Evolutionary conservation across 2,329 filamentous ascomycete species (phyloP).

Genomic region (Ceratocystis ficicola): DNA sequence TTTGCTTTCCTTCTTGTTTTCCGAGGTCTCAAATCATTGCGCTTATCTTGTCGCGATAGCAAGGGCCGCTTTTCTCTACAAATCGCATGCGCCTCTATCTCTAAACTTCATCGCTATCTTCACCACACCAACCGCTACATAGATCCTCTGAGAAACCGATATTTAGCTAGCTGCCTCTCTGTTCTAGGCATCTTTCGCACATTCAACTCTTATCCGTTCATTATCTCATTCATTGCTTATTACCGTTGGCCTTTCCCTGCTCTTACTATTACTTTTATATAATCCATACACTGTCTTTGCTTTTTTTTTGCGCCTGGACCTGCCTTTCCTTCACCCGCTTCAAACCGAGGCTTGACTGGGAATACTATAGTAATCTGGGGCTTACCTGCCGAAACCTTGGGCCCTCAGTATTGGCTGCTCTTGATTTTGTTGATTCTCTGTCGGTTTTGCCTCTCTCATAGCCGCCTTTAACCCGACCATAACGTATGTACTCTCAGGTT

Average conservation of each 20-base stretch:
- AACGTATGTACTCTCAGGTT: background rate
- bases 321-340: conserved; percentile 21
- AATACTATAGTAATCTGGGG: background rate
- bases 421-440: background rate
- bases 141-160: background rate
- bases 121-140: background rate
- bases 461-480: background rate
- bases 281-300: background rate
- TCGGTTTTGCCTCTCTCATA: background rate
- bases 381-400: background rate
- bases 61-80: background rate
- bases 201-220: background rate
- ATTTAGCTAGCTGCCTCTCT: background rate
- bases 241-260: background rate
- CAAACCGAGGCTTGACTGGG: conserved; percentile 19
- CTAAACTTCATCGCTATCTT: background rate
- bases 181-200: background rate
- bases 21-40: background rate
- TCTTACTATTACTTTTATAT: conserved; percentile 7
- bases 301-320: conserved; percentile 15
- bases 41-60: background rate
- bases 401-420: background rate
- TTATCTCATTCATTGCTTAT: background rate
- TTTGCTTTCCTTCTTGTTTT: background rate
- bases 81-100: background rate